Percentiles rank a stretch among this genome's conserved stretches.
Conservation (phyloP, 2,329 filamentous ascomycete species). For the Aspergillus candidus region DNA sequence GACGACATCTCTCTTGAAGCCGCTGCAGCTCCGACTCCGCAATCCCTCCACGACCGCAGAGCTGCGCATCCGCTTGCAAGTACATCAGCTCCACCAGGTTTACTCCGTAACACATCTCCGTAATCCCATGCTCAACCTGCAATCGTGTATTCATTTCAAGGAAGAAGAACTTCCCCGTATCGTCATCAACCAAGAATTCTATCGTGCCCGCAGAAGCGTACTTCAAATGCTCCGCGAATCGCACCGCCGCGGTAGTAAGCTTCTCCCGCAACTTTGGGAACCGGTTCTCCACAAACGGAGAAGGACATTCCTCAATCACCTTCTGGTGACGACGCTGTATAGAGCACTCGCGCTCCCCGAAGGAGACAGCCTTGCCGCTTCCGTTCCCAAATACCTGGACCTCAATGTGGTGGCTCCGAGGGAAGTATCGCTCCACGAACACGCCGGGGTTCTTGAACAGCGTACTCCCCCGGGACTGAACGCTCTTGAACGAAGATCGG, state of each 20-base stretch:
- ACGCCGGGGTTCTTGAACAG: no score
- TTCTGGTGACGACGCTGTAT: slow-evolving; percentile 48
- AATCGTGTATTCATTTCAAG: slow-evolving; percentile 45
- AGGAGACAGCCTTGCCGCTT: slow-evolving; percentile 33
- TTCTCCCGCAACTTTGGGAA: slow-evolving; percentile 16
- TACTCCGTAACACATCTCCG: slow-evolving; percentile 31
- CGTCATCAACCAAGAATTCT: slow-evolving; percentile 42
- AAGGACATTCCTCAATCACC: slow-evolving; percentile 44
- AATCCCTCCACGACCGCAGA: neutral
- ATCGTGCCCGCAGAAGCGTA: slow-evolving; percentile 44
- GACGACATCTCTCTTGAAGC: neutral
- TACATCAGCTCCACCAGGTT: slow-evolving; percentile 28
- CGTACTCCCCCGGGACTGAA: no score
- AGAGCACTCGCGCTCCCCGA: slow-evolving; percentile 47
- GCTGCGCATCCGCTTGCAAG: neutral
- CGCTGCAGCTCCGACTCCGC: slow-evolving; percentile 23
- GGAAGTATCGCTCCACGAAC: no score
- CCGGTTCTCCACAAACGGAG: slow-evolving; percentile 23
- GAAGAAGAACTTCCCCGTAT: slow-evolving; percentile 38
- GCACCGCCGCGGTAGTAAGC: slow-evolving; percentile 34
- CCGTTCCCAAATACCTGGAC: neutral
- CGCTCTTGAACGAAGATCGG: no score
- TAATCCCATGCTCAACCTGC: slow-evolving; percentile 45
- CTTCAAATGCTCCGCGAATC: slow-evolving; percentile 32
- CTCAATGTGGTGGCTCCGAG: no score